Conservation (phyloP, 371 early-diverging fungal genomes). For the Mycotypha africana region DNA sequence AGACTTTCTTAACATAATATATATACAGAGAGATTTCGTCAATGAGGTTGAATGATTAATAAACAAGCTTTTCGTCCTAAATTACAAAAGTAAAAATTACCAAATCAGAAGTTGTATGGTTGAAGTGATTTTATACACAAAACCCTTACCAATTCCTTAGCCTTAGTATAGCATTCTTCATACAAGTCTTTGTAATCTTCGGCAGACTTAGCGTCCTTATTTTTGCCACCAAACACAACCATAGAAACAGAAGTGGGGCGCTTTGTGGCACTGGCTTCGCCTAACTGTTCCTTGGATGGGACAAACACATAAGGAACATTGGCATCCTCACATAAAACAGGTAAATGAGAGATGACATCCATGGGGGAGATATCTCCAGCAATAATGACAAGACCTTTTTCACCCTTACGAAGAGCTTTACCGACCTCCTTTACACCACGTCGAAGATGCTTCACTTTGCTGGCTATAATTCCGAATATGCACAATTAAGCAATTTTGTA, state of each 20-base stretch:
- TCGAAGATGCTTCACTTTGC: conserved; percentile 86
- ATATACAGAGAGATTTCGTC: too few relatives aligned
- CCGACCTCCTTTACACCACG: conserved; percentile 98
- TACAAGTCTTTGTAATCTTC: conserved; percentile 83
- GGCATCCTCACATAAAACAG: conserved; percentile 96
- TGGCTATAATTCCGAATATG: conserved; percentile 50
- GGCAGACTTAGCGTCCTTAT: conserved; percentile 58
- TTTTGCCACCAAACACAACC: conserved; percentile 79
- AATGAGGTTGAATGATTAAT: too few relatives aligned
- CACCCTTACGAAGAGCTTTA: conserved; percentile 92
- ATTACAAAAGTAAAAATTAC: background rate
- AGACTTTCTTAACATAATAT: too few relatives aligned
- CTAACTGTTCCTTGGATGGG: conserved; percentile 90
- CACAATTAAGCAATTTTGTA: background rate
- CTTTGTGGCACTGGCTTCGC: conserved; percentile 88
- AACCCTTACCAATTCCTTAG: conserved; percentile 58
- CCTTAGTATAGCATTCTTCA: conserved; percentile 66
- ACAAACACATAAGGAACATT: conserved; percentile 95
- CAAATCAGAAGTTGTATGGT: background rate
- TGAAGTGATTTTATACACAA: background rate
- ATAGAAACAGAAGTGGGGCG: conserved; percentile 92
- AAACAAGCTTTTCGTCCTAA: conserved; percentile 31
- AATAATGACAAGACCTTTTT: conserved; percentile 92
- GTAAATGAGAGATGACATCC: conserved; percentile 97
- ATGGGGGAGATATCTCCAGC: conserved; percentile 97